phyloP scores from a whole-genome alignment of 306 rosid species.

The Cucurbita maxima region DNA sequence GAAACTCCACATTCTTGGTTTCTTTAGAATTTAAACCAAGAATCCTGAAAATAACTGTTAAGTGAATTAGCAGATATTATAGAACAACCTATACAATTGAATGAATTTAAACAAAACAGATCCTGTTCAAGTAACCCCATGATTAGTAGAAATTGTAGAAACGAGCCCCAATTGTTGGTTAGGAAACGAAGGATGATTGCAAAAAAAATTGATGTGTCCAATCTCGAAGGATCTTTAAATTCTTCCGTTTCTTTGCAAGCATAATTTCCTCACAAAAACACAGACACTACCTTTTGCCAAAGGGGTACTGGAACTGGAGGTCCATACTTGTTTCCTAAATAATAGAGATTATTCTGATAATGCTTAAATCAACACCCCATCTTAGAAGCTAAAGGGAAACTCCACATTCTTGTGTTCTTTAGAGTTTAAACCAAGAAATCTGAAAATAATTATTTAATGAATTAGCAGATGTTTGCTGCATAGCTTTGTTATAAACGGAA shows the following conservation, averaged over 20 bases:
- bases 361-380: not conserved
- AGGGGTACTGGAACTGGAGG: not conserved
- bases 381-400: not conserved
- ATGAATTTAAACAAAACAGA: too few relatives aligned
- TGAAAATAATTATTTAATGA: not conserved
- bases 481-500: not conserved
- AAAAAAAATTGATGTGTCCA: not conserved
- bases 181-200: not conserved
- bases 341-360: not conserved
- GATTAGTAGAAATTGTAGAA: not conserved
- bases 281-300: not conserved
- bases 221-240: not conserved
- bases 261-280: not conserved
- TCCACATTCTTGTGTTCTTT: not conserved
- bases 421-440: not conserved
- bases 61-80: not conserved
- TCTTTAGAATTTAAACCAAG: not conserved
- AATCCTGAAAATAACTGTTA: not conserved
- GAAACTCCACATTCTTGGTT: not conserved
- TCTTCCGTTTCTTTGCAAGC: not conserved
- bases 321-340: not conserved
- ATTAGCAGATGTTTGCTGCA: not conserved
- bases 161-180: not conserved
- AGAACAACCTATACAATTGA: too few relatives aligned
- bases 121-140: not conserved